Base-by-base conservation (phyloP, 2,329 filamentous ascomycete genomes). In the Davidsoniella eucalypti region DNA sequence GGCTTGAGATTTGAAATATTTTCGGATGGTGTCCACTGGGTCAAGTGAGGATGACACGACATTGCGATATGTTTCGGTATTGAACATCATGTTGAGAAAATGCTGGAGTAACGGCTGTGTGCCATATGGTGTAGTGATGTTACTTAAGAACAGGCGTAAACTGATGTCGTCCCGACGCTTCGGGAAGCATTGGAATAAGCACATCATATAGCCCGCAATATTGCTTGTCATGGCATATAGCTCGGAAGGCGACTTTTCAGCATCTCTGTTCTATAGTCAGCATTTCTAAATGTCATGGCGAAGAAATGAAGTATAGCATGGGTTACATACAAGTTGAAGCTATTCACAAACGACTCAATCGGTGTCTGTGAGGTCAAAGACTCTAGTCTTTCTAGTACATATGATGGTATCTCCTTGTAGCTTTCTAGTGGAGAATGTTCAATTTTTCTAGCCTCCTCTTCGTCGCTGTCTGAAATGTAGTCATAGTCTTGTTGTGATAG, bases 141-240 rank as follows among this genome's bases (percentile, higher is more conserved):
- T 78, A 0, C 87, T 84, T 39, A 92, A 72, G 60, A 92, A 96
- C 1, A 96, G 69, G 67, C 87, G 90, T 86, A 96, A 94, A 18
- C 88, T 82, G 54, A 95, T 93, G 53, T 95, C 87, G 59, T 95
- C 88, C 3, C 80, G 81, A 53, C 78, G 75, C 5, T 72, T 69
- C 7, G 90, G 87, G 56, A 96, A 96, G 57, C 87, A 88, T 52
- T 84, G 78, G 3, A 96, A 69, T 2, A 98, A 67, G 0, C 85
- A 88, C 38, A 96, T 69, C 2, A 87, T 86, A 60, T 94, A 96
- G 25, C 83, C 86, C 10, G 90, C 87, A 38, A 52, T n/a, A 7
- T 29, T 49, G 23, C 42, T 21, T 8, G 47, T 45, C 21, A 26
- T 38, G 16, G 17, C 94, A 69, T 10, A 86, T 68, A 56, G 82